These are phyloP conservation scores for Rhododendron simsii DNA, from an alignment of 148 eudicot species.

Conservation along the genomic window DNA sequence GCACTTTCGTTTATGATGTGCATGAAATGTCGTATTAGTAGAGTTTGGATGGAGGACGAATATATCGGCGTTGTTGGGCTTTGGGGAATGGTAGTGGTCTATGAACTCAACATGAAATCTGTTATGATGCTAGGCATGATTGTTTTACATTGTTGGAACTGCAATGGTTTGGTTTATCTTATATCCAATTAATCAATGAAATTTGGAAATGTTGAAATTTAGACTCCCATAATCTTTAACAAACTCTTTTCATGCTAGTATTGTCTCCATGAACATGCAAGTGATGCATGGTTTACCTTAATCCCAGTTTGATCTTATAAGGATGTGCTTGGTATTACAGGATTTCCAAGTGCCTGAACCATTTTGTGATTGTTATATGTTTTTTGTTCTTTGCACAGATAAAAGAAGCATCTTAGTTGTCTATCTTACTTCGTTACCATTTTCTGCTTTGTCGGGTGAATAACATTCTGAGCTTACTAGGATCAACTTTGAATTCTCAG, in stretches of 20 bases:
- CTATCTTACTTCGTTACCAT: neutral
- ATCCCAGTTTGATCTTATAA: neutral
- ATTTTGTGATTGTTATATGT: neutral
- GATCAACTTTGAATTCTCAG: neutral
- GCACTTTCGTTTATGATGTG: neutral
- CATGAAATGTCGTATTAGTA: neutral
- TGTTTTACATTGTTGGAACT: neutral
- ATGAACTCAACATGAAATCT: neutral
- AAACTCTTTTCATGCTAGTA: neutral
- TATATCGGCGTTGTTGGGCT: neutral
- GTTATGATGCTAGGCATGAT: neutral
- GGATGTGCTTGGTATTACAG: neutral
- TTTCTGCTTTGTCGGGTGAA: neutral
- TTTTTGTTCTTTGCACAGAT: neutral
- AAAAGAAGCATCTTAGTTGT: neutral
- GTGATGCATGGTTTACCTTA: constrained; percentile 4
- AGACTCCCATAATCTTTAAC: neutral
- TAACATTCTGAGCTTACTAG: neutral
- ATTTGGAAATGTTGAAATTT: neutral
- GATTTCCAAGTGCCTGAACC: neutral
- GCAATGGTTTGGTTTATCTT: neutral
- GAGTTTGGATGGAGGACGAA: neutral
- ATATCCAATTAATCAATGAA: neutral
- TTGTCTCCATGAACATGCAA: neutral
- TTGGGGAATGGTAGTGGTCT: neutral